phyloP scores from a whole-genome alignment of 768 basidiomycete genomes.

The Suillus ampliporus region DNA sequence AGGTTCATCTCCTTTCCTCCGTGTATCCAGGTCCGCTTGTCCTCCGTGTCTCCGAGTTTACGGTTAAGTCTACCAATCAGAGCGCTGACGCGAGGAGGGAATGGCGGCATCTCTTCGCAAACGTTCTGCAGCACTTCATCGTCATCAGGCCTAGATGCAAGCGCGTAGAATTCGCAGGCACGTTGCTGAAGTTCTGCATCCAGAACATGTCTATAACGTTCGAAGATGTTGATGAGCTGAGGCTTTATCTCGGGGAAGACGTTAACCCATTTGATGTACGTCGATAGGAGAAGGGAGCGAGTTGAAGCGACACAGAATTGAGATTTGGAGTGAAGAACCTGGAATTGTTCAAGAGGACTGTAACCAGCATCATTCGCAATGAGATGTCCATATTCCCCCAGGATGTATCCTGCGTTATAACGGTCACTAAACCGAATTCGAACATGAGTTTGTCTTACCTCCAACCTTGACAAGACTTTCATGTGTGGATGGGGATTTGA shows the following conservation, averaged over 20 bases:
- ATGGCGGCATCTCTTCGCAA: constrained; percentile 99
- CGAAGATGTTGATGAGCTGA: constrained; percentile 92
- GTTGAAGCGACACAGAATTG: constrained; percentile 94
- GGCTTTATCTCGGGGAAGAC: constrained; percentile 98
- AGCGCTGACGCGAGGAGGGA: constrained; percentile 93
- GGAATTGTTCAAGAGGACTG: constrained; percentile 94
- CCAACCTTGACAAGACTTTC: constrained; percentile 97
- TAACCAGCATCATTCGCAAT: constrained; percentile 95
- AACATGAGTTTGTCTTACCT: constrained; percentile 53
- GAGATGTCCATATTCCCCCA: constrained; percentile 98
- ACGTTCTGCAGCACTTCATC: constrained; percentile 93
- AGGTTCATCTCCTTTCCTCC: constrained; percentile 93
- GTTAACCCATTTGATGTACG: constrained; percentile 99
- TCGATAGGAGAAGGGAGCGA: constrained; percentile 89
- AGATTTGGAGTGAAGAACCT: constrained; percentile 90
- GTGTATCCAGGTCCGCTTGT: constrained; percentile 94
- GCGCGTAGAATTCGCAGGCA: constrained; percentile 95
- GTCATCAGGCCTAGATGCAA: constrained; percentile 84
- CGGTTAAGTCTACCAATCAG: constrained; percentile 85
- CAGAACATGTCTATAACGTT: constrained; percentile 95
- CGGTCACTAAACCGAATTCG: constrained; percentile 18
- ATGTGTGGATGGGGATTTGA: constrained; percentile 84
- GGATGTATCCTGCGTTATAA: constrained; percentile 78
- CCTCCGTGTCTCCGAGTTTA: constrained; percentile 91
- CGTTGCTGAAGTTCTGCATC: constrained; percentile 98